Base-by-base conservation (phyloP, 139 green algal species). In the Chlamydomonas sp. region DNA sequence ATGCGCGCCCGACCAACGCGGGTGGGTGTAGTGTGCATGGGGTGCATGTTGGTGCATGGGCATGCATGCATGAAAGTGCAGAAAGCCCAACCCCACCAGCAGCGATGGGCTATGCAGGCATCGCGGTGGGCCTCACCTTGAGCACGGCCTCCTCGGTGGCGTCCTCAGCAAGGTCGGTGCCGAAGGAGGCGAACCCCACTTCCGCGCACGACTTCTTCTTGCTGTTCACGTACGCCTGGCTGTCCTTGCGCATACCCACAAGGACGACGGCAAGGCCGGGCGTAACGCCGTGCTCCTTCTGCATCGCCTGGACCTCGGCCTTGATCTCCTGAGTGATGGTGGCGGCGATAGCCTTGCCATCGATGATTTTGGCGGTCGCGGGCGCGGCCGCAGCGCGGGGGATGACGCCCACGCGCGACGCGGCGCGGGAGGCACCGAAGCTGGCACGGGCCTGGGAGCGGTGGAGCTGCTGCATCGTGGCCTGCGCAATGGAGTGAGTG, bases 201-300 rank as follows among this genome's bases (percentile, higher is more conserved):
- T 88, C 75, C 1, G 70, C 70, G 78, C 89, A 97, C 2, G 84
- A 88, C 79, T 96, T 94, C 65, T 90, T 89, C 80, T 99, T 99
- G 67, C 79, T 91, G 26, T 84, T 76, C 35, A 98, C 95, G 73
- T 99, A 99, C 5, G 95, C 86, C 66, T 89, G 58, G 38, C 84
- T 93, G 79, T 99, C 95, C 58, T 91, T 93, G 28, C 95, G 89
- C 16, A 76, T 66, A 34, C 95, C 95, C 24, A 98, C 95, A 5
- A 98, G 73, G 16, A 99, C 85, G 1, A 99, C 94, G 22, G 89
- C 78, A 22, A 83, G 67, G 8, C 73, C 73, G 28, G 78, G 78
- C 1, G 65, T 71, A 47, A 76, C n/a, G 28, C 43, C 43, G 35
- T 70, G 34, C 24, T 75, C 60, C 28, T 60, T n/a, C 74, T 89